phyloP scores from a whole-genome alignment of 1,139 yeast species.

The Ogataea hybrid region DNA sequence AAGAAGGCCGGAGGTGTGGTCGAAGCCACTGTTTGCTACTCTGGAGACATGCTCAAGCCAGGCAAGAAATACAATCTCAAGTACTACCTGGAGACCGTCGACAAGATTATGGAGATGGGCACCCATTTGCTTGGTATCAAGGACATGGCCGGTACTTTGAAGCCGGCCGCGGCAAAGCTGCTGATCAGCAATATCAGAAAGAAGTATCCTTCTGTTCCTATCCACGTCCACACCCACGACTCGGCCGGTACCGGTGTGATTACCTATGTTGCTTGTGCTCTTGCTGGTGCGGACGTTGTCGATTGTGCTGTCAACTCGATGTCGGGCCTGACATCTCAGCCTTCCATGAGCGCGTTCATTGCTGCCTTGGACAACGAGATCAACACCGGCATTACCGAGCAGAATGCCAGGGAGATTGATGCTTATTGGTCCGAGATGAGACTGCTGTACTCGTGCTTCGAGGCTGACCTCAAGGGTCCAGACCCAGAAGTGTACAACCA shows the following conservation, averaged over 20 bases:
- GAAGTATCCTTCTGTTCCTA: slow-evolving; percentile 89
- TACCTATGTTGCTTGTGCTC: slow-evolving; percentile 90
- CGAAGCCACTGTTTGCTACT: slow-evolving; percentile 97
- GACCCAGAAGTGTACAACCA: slow-evolving; percentile 98
- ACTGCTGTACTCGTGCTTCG: slow-evolving; percentile 92
- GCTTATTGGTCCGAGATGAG: slow-evolving; percentile 99
- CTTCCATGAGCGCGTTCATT: slow-evolving; percentile 87
- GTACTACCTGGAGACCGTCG: slow-evolving; percentile 81
- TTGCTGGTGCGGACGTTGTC: slow-evolving; percentile 97
- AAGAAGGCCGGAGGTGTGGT: slow-evolving; percentile 98
- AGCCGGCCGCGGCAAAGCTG: slow-evolving; percentile 87
- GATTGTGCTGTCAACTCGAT: slow-evolving; percentile 97
- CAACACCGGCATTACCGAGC: slow-evolving; percentile 68
- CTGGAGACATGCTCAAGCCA: slow-evolving; percentile 96
- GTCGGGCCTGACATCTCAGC: slow-evolving; percentile 99
- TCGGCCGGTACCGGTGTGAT: slow-evolving; percentile 99
- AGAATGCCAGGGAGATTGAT: slow-evolving; percentile 77
- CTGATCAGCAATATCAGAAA: slow-evolving; percentile 79
- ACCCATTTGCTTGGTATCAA: slow-evolving; percentile 96
- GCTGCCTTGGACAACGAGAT: slow-evolving; percentile 90
- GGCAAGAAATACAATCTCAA: slow-evolving; percentile 94
- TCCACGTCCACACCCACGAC: slow-evolving; percentile 98
- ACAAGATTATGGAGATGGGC: slow-evolving; percentile 86
- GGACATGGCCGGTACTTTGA: slow-evolving; percentile 99
- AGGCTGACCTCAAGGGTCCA: slow-evolving; percentile 98